Evolutionary conservation across 441 rosid genomes (phyloP).

Genomic region (Geranium incanum): DNA sequence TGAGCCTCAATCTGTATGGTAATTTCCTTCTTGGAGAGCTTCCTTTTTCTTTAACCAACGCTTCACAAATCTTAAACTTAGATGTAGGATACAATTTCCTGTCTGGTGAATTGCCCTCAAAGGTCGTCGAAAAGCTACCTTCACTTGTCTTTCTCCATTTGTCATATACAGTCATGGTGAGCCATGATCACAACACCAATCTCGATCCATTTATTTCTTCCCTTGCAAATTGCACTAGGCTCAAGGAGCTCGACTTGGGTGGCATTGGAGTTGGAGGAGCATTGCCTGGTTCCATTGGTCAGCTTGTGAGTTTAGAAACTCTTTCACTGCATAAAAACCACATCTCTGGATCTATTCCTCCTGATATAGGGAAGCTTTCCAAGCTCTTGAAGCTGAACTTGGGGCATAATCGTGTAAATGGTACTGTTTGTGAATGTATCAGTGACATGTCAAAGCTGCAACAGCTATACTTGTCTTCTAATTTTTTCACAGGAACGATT

Average conservation of each 20-base stretch:
- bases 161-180: conserved; percentile 38
- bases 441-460: conserved; percentile 20
- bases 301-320: conserved; percentile 10
- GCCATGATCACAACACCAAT: conserved; percentile 39
- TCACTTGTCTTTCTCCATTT: conserved; percentile 23
- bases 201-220: conserved; percentile 40
- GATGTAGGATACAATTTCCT: conserved; percentile 41
- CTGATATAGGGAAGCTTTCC: conserved; percentile 19
- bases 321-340: conserved; percentile 28
- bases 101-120: conserved; percentile 38
- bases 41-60: conserved; percentile 36
- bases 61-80: conserved; percentile 22
- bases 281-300: conserved; percentile 36
- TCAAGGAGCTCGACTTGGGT: conserved; percentile 41
- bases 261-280: conserved; percentile 47
- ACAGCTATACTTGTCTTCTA: conserved; percentile 28
- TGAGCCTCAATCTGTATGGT: conserved; percentile 34
- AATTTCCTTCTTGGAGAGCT: conserved; percentile 36
- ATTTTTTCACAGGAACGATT: conserved; percentile 24
- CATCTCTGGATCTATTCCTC: conserved; percentile 29
- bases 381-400: conserved; percentile 25
- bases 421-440: conserved; percentile 20
- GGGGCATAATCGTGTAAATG: conserved; percentile 27
- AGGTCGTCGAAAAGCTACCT: conserved; percentile 30
- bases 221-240: conserved; percentile 36